Evolutionary conservation across 176 grass and related monocot species (phyloP).

Genomic region (Phoenix roebelenii): DNA sequence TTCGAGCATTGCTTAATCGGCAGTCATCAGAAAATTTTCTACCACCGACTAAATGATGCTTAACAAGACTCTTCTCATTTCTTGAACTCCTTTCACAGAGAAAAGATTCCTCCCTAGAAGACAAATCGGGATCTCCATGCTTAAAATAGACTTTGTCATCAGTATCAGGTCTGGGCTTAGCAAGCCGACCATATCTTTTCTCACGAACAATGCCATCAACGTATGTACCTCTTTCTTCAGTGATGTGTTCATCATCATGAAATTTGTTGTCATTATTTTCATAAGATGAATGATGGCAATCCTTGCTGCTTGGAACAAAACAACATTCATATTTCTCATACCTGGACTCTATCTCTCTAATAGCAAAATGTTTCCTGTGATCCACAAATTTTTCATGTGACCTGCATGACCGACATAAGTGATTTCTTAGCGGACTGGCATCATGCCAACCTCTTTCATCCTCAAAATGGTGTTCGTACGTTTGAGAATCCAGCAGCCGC

Average conservation of each 20-base stretch:
- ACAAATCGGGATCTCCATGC: constrained; percentile 17
- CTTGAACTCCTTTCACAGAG: constrained; percentile 26
- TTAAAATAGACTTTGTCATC: constrained; percentile 23
- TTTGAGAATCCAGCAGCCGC: constrained; percentile 12
- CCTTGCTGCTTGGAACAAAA: constrained; percentile 26
- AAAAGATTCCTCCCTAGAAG: constrained; percentile 18
- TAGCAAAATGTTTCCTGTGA: constrained; percentile 18
- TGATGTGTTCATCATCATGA: not conserved
- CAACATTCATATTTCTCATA: constrained; percentile 14
- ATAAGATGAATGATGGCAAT: constrained; percentile 7
- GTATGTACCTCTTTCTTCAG: constrained; percentile 5
- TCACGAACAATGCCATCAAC: constrained; percentile 21
- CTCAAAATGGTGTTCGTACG: constrained; percentile 10
- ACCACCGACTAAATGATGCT: constrained; percentile 23
- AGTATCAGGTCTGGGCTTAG: constrained; percentile 25
- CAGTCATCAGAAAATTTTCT: constrained; percentile 24
- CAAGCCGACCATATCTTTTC: constrained; percentile 15
- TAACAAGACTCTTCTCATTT: constrained; percentile 3
- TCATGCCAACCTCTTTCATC: constrained; percentile 26
- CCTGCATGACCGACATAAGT: not conserved
- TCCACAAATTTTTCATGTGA: constrained; percentile 26
- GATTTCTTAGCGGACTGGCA: constrained; percentile 16
- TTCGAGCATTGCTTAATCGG: constrained; percentile 10
- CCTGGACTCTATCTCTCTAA: constrained; percentile 10
- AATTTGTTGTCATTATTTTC: constrained; percentile 12